Evolutionary conservation across 768 basidiomycete genomes (phyloP), one percentile per base, ranked within the genome.

Genomic region (Leccinum broughii): DNA sequence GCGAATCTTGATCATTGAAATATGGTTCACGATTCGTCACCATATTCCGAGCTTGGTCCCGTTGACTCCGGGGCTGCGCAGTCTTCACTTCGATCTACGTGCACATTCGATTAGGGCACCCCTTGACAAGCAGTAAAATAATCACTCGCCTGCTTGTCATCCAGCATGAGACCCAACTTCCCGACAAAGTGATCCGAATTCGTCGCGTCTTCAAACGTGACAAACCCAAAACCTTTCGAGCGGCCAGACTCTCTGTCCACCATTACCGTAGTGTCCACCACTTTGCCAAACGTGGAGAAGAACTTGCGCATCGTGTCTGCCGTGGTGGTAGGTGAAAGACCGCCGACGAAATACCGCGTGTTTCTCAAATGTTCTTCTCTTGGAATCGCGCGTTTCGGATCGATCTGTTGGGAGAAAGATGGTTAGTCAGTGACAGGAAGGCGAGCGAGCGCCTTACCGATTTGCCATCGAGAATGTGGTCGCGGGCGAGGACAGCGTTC

Each of bases 221-320:
- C 87, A 62, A 93, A 93, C 1, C 90, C 92, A 64, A 93, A 93
- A 1, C 92, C 92, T 72, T 93, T 91, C 34, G 86, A 88, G 26
- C 89, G 78, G 5, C 81, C 83, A 11, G 87, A 84, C 57, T 92
- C 89, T 54, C 88, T 81, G 70, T 93, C 92, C 59, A 90, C 80
- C 92, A 93, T 93, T 55, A 93, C 89, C 3, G 90, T 92, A 3
- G 90, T 84, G 67, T 93, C 92, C 54, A 91, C 84, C 56, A 93
- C 88, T 58, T 83, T 84, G n/a, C 92, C 92, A 66, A 85, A 92
- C 35, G 85, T 77, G 10, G 79, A 71, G 67, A 93, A 90, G 75
- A 87, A 92, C 15, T 80, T 78, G 35, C 83, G 81, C 82, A 93
- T 85, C 2, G 83, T 80, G 24, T 91, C 89, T 6, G 86, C 83